A percentile compares a stretch with the other conserved stretches of the same genome.
Conservation (phyloP, 2,329 filamentous ascomycete genomes). For the Fusarium albosuccineum region DNA sequence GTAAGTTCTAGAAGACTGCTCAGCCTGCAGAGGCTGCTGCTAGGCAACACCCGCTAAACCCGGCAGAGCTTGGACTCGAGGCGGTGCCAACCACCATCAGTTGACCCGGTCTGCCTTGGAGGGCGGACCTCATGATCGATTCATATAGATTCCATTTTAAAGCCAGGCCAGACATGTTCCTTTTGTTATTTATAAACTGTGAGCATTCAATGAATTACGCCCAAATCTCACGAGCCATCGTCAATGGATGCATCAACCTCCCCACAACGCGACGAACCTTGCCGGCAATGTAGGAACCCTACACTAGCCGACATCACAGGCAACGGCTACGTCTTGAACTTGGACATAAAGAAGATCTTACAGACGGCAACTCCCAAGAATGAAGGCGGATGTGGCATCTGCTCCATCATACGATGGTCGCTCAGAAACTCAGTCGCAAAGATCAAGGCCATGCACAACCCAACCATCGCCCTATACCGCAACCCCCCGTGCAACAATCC, state of each 20-base stretch:
- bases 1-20: too few species aligned
- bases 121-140: too few species aligned
- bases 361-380: not conserved
- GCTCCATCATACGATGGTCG: not conserved
- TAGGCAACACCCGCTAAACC: too few species aligned
- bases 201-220: too few species aligned
- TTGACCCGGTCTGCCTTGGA: too few species aligned
- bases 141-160: too few species aligned
- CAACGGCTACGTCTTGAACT: not conserved
- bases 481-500: not conserved
- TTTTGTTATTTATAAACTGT: too few species aligned
- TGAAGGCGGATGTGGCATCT: not conserved
- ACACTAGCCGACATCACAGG: conserved; percentile 1
- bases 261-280: not conserved
- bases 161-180: too few species aligned
- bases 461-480: not conserved
- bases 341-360: not conserved
- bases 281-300: not conserved
- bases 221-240: not conserved
- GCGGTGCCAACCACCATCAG: too few species aligned
- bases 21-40: not conserved
- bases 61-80: too few species aligned
- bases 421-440: not conserved
- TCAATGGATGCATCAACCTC: not conserved
- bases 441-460: not conserved